phyloP scores from a whole-genome alignment of 768 basidiomycete species.

The Lactarius quietus region DNA sequence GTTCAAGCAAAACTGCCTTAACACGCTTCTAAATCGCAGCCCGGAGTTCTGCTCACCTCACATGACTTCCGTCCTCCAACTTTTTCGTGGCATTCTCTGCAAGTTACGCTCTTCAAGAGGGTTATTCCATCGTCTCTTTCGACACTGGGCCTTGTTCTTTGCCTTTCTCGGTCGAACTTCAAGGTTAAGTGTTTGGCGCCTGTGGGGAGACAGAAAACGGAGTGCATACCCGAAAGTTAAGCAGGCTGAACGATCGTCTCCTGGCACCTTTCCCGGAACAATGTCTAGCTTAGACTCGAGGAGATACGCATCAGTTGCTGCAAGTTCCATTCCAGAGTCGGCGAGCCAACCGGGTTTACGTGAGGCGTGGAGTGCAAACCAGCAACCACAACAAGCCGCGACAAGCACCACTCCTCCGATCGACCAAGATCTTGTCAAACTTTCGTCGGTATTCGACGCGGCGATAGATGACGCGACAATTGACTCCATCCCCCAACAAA shows the following conservation, averaged over 20 bases:
- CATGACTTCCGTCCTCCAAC: constrained; percentile 6
- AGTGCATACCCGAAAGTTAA: background rate
- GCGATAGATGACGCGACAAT: no score
- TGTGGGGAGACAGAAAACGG: background rate
- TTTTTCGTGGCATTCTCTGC: constrained; percentile 1
- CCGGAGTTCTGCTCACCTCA: background rate
- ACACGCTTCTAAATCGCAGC: background rate
- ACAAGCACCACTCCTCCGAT: background rate
- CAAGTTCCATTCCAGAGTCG: constrained; percentile 6
- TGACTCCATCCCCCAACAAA: no score
- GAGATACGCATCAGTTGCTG: constrained; percentile 1
- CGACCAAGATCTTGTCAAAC: no score
- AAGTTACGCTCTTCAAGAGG: constrained; percentile 1
- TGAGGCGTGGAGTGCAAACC: background rate
- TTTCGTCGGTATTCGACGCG: no score
- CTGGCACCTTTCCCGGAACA: background rate
- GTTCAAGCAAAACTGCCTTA: background rate
- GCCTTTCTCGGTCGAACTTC: constrained; percentile 7
- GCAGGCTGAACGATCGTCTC: no score
- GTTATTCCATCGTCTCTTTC: no score
- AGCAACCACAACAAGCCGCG: background rate
- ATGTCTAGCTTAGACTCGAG: background rate
- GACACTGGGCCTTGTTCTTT: constrained; percentile 1
- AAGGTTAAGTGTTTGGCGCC: background rate
- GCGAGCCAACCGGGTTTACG: background rate